Percentiles rank a stretch among this genome's conserved stretches.
Evolutionary conservation across 1,139 yeast genomes (phyloP).

Genomic region (Debaryomyces coudertii): DNA sequence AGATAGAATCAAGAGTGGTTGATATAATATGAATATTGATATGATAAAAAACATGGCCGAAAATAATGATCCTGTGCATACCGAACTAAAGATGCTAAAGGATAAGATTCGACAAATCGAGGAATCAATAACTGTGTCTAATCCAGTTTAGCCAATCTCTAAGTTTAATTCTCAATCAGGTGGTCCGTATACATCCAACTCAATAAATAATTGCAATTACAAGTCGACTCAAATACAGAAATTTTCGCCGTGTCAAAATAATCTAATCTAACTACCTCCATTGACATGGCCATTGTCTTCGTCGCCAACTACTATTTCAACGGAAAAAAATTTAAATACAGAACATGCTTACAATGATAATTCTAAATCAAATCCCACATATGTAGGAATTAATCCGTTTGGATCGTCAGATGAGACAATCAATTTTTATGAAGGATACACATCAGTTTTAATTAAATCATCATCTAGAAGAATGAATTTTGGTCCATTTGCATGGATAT

Average conservation of each 20-base stretch:
- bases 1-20: background rate
- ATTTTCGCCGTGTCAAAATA: background rate
- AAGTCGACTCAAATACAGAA: background rate
- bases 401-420: conserved; percentile 28
- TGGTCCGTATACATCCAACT: background rate
- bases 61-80: conserved; percentile 6
- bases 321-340: background rate
- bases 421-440: conserved; percentile 37
- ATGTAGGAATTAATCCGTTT: conserved; percentile 33
- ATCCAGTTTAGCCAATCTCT: conserved; percentile 14
- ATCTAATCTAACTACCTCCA: conserved; percentile 18
- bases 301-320: background rate
- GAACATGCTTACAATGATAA: conserved; percentile 5
- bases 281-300: conserved; percentile 14
- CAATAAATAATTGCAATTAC: background rate
- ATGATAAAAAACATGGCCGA: background rate
- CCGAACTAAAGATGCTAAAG: conserved; percentile 35
- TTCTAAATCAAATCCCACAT: conserved; percentile 18
- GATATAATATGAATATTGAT: background rate
- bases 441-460: conserved; percentile 28
- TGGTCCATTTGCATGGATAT: conserved; percentile 47
- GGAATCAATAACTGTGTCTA: conserved; percentile 39
- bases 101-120: conserved; percentile 47
- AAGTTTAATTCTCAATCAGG: background rate
- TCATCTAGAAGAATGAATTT: conserved; percentile 31